Evolutionary conservation across 2,329 filamentous ascomycete species (phyloP), one percentile per base, ranked within the genome.

Genomic region (Elsinoe arachidis): DNA sequence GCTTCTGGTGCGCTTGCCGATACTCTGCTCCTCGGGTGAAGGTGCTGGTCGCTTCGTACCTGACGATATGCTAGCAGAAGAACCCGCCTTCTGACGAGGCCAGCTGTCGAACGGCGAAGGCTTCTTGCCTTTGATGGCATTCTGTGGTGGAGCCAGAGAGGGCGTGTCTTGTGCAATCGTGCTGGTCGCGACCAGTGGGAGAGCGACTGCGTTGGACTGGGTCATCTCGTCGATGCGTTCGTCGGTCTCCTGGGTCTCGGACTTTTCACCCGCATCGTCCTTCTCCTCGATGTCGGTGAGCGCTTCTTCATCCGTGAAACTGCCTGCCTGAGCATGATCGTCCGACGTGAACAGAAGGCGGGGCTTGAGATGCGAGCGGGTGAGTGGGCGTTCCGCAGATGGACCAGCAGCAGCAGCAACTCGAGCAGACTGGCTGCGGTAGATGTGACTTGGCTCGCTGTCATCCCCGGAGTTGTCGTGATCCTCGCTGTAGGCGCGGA

Each of bases 361-460:
- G 12, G 87, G 87, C 70, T 87, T 85, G 67, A 90, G 78, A 1
- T 80, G 76, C n/a, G 85, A 84, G 58, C 86, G 83, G 21, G 84
- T 86, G 55, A 86, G 71, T 19, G 78, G 81, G 30, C 77, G 76
- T 34, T 69, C 63, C 41, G 70, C 69, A 35, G 68, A 65, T 14
- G 62, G 58, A 15, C 75, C 75, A 34, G 70, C 72, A 57, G 71
- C 65, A 46, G 71, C 66, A 60, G 65, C 66, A 14, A 73, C 61
- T 11, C 63, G 63, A 21, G 67, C 59, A 66, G 64, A 61, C 23
- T 61, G 61, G 30, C 61, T 62, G 38, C 62, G 63, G 26, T 75
- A 71, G 70, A 61, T 76, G 73, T 51, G 49, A 9, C 11, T n/a
- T 56, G 58, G 61, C 63, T 66, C 64, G 0, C 67, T 65, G 7